Conservation (phyloP, 768 basidiomycete species). For the Dioszegia crocea region DNA sequence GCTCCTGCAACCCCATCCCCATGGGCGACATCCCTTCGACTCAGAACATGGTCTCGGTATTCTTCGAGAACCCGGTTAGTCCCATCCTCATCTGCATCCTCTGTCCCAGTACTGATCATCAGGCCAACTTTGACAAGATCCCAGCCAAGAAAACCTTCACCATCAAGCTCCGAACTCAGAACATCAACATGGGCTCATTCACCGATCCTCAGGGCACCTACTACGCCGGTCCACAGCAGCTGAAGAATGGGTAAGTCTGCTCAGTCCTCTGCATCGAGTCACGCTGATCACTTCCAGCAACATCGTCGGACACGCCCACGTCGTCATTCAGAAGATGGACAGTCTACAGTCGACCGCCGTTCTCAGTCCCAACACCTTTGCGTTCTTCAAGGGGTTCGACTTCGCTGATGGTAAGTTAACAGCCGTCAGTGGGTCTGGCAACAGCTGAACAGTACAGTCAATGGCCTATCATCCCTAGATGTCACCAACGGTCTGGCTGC, state of each 20-base stretch:
- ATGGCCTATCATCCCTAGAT: slow-evolving; percentile 56
- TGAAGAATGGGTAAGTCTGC: slow-evolving; percentile 50
- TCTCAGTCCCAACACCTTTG: slow-evolving; percentile 57
- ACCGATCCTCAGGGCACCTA: slow-evolving; percentile 58
- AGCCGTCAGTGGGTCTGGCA: not conserved
- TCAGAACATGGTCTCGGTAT: slow-evolving; percentile 58
- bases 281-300: slow-evolving; percentile 39
- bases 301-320: slow-evolving; percentile 58
- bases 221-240: slow-evolving; percentile 60
- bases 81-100: not conserved
- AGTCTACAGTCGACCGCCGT: slow-evolving; percentile 54
- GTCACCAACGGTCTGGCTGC: slow-evolving; percentile 60
- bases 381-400: slow-evolving; percentile 57
- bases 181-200: slow-evolving; percentile 54
- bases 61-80: slow-evolving; percentile 53
- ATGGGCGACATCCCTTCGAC: slow-evolving; percentile 57
- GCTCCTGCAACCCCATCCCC: slow-evolving; percentile 23
- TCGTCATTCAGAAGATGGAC: slow-evolving; percentile 57
- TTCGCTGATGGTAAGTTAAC: slow-evolving; percentile 17
- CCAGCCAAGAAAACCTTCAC: slow-evolving; percentile 56
- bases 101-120: not conserved
- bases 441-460: slow-evolving; percentile 48
- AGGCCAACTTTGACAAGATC: slow-evolving; percentile 44
- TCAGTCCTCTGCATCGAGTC: not conserved
- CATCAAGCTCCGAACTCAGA: slow-evolving; percentile 55